Evolutionary conservation across 2,329 filamentous ascomycete genomes (phyloP).

Genomic region (Thelonectria rubi): DNA sequence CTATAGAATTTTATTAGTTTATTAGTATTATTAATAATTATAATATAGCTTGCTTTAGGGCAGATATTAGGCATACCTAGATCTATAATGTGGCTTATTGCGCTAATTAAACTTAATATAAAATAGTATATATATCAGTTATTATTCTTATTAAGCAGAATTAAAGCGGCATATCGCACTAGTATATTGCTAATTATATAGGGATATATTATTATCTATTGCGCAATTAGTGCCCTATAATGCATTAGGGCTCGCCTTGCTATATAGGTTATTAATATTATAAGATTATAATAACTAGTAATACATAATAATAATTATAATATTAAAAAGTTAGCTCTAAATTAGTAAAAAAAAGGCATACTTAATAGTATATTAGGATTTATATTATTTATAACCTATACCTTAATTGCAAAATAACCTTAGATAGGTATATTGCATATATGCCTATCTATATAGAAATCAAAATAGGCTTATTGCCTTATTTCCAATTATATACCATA

Average conservation of each 20-base stretch:
- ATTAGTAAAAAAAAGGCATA: no score
- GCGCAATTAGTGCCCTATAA: slow-evolving; percentile 4
- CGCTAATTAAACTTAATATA: slow-evolving; percentile 2
- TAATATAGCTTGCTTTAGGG: neutral
- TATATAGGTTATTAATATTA: slow-evolving; percentile 7
- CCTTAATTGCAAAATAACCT: neutral
- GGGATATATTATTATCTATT: slow-evolving; percentile 6
- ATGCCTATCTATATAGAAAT: no score
- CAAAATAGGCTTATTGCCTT: slow-evolving; percentile 3
- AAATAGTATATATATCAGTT: neutral
- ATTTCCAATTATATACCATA: neutral
- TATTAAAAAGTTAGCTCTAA: neutral
- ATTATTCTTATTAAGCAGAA: slow-evolving; percentile 8
- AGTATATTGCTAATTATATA: slow-evolving; percentile 7
- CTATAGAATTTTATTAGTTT: no score
- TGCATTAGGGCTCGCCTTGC: neutral
- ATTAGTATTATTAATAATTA: slow-evolving; percentile 2
- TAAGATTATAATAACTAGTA: slow-evolving; percentile 14
- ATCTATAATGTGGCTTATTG: neutral
- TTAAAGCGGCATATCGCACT: slow-evolving; percentile 8
- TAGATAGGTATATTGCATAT: neutral
- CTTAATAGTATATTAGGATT: no score
- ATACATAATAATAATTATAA: neutral
- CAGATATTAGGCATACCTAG: neutral
- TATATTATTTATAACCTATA: neutral